Base-by-base conservation (phyloP, 2,329 filamentous ascomycete genomes). In the Fusarium dimerum region DNA sequence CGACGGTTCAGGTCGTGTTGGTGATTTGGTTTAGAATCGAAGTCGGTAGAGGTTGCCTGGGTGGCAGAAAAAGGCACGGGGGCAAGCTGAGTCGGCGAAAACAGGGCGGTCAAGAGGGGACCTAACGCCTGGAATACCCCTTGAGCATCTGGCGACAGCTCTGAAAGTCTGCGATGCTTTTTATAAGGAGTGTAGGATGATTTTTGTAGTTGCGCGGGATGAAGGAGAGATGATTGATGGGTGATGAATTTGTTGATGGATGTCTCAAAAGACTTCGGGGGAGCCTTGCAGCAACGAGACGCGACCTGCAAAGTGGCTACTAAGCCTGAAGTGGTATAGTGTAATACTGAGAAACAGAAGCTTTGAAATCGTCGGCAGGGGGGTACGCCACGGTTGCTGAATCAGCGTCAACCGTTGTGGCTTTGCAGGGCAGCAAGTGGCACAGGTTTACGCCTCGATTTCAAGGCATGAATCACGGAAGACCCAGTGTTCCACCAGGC, bases 111-210 rank as follows among this genome's bases (percentile, higher is more conserved):
- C 66, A 63, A 64, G 64, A 60, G 52, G 54, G 58, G 64, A 65
- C 66, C 68, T 62, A 59, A 62, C 66, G 52, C 68, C 68, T 61
- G 61, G 54, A 57, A 67, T 64, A 68, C 66, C 66, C 61, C 62
- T 63, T 62, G 61, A 59, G 66, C 68, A 67, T 70, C 65, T 64
- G 63, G 54, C 49, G 57, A 60, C 62, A 45, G 52, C 59, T 59
- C 60, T 56, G 48, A 47, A 51, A 58, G 52, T 55, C 61, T 39
- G 53, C 55, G 52, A 54, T 56, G 42, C 54, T 53, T 49, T 56
- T 50, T 40, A 46, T 50, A 47, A 41, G 47, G 53, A 53, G 51
- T 55, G 59, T 51, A 40, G 38, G 50, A 55, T 45, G 45, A 52
- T 20, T 38, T 50, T 44, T 44, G 43, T 41, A 36, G 50, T 61